These are phyloP conservation scores for button mushroom (Agaricus bisporus) DNA, from an alignment of 768 basidiomycete species.

Conservation along the genomic window DNA sequence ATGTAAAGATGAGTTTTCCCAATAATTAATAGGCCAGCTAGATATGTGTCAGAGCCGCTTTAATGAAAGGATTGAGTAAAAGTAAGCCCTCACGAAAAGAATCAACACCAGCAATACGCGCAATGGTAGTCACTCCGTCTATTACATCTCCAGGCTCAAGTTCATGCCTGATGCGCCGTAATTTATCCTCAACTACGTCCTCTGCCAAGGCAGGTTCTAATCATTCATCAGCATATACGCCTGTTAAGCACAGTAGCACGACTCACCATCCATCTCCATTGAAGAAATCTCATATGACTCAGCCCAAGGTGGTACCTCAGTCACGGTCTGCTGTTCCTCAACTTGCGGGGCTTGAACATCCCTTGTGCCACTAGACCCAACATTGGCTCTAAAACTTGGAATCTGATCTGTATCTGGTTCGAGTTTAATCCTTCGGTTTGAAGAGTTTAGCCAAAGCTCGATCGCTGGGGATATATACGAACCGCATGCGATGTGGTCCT, in stretches of 20 bases:
- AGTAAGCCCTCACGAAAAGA: conserved; percentile 66
- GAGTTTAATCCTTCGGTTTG: conserved; percentile 57
- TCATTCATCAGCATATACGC: background rate
- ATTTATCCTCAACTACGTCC: conserved; percentile 83
- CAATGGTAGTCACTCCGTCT: conserved; percentile 81
- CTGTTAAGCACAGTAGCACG: background rate
- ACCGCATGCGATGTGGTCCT: conserved; percentile 85
- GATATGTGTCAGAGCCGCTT: background rate
- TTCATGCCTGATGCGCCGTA: conserved; percentile 80
- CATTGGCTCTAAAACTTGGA: conserved; percentile 42
- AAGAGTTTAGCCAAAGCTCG: background rate
- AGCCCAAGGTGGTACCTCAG: conserved; percentile 69
- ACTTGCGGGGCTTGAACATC: conserved; percentile 40
- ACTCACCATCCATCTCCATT: conserved; percentile 54
- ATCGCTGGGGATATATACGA: conserved; percentile 5
- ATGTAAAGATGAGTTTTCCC: conserved; percentile 85
- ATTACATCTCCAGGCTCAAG: conserved; percentile 88
- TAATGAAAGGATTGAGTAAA: background rate
- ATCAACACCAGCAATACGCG: conserved; percentile 85
- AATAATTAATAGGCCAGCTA: conserved; percentile 84
- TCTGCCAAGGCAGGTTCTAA: conserved; percentile 59
- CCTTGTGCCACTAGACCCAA: conserved; percentile 33
- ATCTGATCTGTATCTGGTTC: conserved; percentile 54
- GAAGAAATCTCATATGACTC: conserved; percentile 65
- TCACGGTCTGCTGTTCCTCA: conserved; percentile 40